phyloP scores from a whole-genome alignment of 2,329 filamentous ascomycete species.

The Phaeosphaeriaceae sp. region DNA sequence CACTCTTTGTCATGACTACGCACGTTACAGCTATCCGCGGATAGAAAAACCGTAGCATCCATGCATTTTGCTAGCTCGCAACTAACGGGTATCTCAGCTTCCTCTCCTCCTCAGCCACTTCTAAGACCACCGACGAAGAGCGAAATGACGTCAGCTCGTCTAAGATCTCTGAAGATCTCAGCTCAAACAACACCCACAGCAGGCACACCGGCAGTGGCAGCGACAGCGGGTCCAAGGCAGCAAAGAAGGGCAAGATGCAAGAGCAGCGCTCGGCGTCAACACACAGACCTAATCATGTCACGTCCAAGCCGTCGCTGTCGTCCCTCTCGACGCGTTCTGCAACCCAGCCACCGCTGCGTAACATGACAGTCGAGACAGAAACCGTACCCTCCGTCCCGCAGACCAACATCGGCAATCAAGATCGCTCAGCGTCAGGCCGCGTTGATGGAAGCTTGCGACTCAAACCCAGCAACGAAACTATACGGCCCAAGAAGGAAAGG shows the following conservation, averaged over 20 bases:
- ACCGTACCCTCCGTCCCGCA: constrained; percentile 92
- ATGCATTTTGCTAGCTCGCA: constrained; percentile 19
- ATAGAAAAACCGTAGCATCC: constrained; percentile 23
- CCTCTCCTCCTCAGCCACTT: constrained; percentile 19
- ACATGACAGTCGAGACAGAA: constrained; percentile 98
- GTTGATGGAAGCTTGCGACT: constrained; percentile 79
- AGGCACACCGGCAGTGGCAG: constrained; percentile 65
- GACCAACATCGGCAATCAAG: constrained; percentile 69
- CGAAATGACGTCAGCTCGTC: constrained; percentile 54
- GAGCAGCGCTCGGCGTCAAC: constrained; percentile 55
- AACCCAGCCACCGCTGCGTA: constrained; percentile 63
- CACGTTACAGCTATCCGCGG: constrained; percentile 24
- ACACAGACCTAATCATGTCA: constrained; percentile 55
- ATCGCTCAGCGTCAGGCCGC: constrained; percentile 64
- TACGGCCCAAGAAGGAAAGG: constrained; percentile 91
- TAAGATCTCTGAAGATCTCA: constrained; percentile 57
- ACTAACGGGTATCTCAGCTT: constrained; percentile 28
- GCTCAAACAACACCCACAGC: constrained; percentile 43
- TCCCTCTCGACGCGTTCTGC: constrained; percentile 72
- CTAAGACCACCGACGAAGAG: constrained; percentile 43
- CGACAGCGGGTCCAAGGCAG: constrained; percentile 61
- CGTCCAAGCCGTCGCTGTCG: constrained; percentile 72
- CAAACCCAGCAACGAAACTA: constrained; percentile 94
- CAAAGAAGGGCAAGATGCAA: constrained; percentile 39
- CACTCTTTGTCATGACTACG: constrained; percentile 37